These are phyloP conservation scores for Heliamphora pulchella DNA, from an alignment of 179 eudicot genomes.

Conservation along the genomic window DNA sequence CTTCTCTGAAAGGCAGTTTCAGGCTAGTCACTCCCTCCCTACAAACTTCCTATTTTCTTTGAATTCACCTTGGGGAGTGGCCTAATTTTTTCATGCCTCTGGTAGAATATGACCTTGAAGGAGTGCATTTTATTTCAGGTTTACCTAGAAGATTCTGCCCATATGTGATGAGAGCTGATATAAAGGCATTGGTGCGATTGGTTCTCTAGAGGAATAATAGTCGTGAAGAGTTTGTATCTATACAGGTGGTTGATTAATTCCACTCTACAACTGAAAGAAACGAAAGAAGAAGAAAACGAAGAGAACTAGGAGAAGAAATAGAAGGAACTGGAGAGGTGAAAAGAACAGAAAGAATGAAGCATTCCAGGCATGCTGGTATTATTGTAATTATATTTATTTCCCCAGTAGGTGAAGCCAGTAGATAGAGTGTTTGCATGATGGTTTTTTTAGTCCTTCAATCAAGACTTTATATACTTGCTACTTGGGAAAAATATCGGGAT, in stretches of 20 bases:
- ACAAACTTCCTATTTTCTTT: background rate
- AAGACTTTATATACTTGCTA: background rate
- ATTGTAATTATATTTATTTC: background rate
- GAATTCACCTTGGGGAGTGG: background rate
- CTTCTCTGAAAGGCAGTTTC: constrained; percentile 35
- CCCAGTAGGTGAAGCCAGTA: constrained; percentile 8
- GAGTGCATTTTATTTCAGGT: constrained; percentile 15
- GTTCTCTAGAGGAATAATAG: constrained; percentile 1
- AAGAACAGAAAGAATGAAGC: background rate
- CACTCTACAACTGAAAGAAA: background rate
- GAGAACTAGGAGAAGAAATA: background rate
- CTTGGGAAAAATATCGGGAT: background rate
- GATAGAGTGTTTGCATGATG: background rate
- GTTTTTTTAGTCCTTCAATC: constrained; percentile 3
- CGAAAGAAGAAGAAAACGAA: background rate
- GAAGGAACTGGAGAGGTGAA: background rate
- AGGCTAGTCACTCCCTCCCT: constrained; percentile 12
- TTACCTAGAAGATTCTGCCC: constrained; percentile 2
- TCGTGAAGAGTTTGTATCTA: background rate
- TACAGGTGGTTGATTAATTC: background rate
- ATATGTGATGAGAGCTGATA: background rate
- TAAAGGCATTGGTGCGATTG: constrained; percentile 3
- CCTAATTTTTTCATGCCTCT: background rate
- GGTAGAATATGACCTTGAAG: background rate
- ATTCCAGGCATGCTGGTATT: background rate